These are phyloP conservation scores for Hammondia hammondi DNA, from an alignment of 169 alveolate species.

Conservation along the genomic window DNA sequence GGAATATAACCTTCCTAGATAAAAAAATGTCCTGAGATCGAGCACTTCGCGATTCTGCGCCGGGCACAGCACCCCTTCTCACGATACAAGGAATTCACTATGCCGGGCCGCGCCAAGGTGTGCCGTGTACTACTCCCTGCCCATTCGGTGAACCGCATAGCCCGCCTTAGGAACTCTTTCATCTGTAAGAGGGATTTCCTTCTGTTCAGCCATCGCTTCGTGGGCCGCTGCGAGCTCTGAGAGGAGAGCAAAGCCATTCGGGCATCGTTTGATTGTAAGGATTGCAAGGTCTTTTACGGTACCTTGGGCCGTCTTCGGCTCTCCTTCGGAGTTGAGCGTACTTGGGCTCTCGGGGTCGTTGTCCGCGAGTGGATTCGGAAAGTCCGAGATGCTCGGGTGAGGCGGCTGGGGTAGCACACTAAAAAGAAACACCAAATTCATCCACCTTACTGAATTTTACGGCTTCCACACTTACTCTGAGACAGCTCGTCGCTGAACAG, in stretches of 20 bases:
- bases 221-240: conserved; percentile 47
- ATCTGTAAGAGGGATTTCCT: conserved; percentile 24
- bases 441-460: background rate
- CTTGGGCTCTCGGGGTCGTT: conserved; percentile 42
- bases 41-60: no score
- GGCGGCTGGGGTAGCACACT: conserved; percentile 51
- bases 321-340: conserved; percentile 54
- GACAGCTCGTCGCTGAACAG: conserved; percentile 53
- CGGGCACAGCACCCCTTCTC: no score
- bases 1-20: no score
- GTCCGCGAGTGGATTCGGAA: conserved; percentile 56
- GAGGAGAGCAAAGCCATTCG: background rate
- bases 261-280: background rate
- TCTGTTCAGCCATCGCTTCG: conserved; percentile 64
- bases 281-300: background rate
- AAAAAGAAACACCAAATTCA: background rate
- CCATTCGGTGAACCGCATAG: conserved; percentile 47
- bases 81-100: no score
- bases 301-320: conserved; percentile 47
- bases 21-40: no score
- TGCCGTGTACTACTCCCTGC: background rate
- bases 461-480: background rate
- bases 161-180: conserved; percentile 49
- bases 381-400: conserved; percentile 57
- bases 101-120: no score